Evolutionary conservation across 192 early-diverging fungal genomes (phyloP).

Genomic region (Dispira simplex): DNA sequence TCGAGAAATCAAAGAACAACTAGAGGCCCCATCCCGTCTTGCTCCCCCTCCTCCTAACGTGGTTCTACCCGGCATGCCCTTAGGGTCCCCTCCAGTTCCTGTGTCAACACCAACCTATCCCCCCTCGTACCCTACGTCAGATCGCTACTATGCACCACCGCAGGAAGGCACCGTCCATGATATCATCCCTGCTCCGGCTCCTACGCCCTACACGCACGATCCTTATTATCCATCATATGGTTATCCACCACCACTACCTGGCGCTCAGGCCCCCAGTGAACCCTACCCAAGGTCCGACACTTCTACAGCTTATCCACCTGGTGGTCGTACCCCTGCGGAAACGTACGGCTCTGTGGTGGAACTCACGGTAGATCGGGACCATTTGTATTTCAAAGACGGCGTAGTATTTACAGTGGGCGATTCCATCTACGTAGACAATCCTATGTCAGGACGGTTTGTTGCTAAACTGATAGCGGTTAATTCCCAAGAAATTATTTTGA

Average conservation of each 20-base stretch:
- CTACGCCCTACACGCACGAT: no score
- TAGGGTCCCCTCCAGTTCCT: neutral
- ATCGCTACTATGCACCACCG: neutral
- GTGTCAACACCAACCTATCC: neutral
- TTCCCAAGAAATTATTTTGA: neutral
- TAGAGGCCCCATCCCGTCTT: neutral
- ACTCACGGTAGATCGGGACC: neutral
- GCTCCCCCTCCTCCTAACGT: neutral
- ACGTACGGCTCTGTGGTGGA: neutral
- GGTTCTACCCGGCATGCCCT: neutral
- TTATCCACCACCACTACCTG: neutral
- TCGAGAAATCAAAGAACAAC: neutral
- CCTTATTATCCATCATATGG: neutral
- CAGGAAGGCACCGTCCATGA: neutral
- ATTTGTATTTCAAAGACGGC: neutral
- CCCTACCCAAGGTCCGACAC: neutral
- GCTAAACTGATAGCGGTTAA: slow-evolving; percentile 1
- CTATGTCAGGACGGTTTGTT: neutral
- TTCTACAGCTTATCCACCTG: neutral
- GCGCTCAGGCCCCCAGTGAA: neutral
- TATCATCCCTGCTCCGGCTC: neutral
- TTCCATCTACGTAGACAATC: neutral
- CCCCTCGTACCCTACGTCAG: neutral
- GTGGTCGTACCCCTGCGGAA: neutral
- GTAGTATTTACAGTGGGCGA: neutral